Evolutionary conservation across 805 yeast genomes (phyloP).

Genomic region (Saturnispora serradocipensis): DNA sequence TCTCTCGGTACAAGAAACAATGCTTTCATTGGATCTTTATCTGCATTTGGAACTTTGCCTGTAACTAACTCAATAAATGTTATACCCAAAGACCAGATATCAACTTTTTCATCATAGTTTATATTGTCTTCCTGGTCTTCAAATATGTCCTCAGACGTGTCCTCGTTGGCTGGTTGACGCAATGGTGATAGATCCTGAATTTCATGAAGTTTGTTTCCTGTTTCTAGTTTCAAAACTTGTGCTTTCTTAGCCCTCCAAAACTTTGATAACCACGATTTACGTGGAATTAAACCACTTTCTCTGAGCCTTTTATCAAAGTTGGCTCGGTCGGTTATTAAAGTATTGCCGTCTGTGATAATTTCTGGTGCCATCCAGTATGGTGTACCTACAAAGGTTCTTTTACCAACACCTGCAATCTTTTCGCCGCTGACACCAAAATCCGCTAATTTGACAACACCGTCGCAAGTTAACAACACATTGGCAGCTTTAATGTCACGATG

Average conservation of each 20-base stretch:
- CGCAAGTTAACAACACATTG: conserved; percentile 63
- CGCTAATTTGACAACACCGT: conserved; percentile 77
- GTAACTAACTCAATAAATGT: conserved; percentile 78
- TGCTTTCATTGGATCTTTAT: conserved; percentile 68
- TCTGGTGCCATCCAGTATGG: conserved; percentile 92
- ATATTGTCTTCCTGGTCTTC: conserved; percentile 14
- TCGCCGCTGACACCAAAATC: conserved; percentile 96
- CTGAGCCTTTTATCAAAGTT: conserved; percentile 8
- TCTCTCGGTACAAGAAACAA: conserved; percentile 59
- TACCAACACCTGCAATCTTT: conserved; percentile 41
- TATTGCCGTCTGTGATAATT: conserved; percentile 41
- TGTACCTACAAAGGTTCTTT: conserved; percentile 49
- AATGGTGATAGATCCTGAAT: neutral
- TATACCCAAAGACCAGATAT: conserved; percentile 94
- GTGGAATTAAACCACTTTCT: conserved; percentile 4
- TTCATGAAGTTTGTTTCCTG: too few species aligned
- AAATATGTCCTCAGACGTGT: neutral
- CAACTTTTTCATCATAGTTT: conserved; percentile 81
- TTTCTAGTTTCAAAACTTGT: neutral
- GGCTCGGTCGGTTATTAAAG: conserved; percentile 7
- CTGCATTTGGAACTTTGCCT: conserved; percentile 74
- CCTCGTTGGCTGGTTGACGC: conserved; percentile 1
- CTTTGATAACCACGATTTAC: conserved; percentile 7
- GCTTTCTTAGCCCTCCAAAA: conserved; percentile 9
- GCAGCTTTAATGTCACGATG: conserved; percentile 96